Conservation (phyloP, 2,329 filamentous ascomycete genomes). For the Cordyceps cicadae region DNA sequence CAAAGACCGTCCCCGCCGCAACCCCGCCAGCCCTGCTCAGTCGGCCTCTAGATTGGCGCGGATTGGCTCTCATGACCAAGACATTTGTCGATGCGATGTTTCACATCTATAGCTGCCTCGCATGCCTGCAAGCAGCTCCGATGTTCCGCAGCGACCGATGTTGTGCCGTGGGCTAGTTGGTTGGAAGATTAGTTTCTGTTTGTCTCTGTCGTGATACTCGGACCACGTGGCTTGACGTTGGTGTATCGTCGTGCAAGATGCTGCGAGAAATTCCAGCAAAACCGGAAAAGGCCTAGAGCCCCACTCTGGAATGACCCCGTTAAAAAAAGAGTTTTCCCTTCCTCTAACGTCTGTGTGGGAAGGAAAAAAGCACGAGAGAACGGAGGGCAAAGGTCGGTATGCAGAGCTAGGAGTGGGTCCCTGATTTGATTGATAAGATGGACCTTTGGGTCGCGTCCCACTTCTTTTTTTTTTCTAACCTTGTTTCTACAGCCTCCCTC, state of each 20-base stretch:
- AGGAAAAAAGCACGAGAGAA: background rate
- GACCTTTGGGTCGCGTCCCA: background rate
- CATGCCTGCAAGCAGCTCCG: background rate
- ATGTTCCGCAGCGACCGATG: background rate
- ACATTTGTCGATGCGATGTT: no score
- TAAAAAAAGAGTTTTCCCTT: background rate
- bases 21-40: background rate
- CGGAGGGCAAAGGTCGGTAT: background rate
- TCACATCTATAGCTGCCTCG: background rate
- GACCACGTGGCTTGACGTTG: conserved; percentile 2
- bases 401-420: background rate
- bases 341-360: background rate
- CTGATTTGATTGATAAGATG: conserved; percentile 14
- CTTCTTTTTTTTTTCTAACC: background rate
- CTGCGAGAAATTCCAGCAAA: background rate
- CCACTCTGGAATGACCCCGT: background rate
- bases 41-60: background rate
- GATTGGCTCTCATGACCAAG: background rate
- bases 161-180: background rate
- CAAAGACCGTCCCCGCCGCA: background rate
- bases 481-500: no score
- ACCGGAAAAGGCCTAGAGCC: background rate
- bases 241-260: background rate
- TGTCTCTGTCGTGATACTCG: background rate
- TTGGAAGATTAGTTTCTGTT: background rate